Base-by-base conservation (phyloP, 2,329 filamentous ascomycete species). In the Thielaviopsis euricoi region DNA sequence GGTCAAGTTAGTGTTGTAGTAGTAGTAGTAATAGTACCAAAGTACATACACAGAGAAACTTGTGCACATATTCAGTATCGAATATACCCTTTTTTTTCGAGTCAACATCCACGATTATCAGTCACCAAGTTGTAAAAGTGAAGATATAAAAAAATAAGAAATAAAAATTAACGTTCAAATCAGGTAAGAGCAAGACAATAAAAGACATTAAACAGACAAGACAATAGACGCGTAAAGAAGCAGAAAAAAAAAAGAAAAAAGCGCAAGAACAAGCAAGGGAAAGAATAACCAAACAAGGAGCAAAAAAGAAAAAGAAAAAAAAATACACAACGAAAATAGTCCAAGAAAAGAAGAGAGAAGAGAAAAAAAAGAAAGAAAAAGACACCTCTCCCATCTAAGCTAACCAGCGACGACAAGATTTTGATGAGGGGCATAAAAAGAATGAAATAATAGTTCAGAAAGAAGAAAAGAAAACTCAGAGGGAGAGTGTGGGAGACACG, bases 181-280 rank as follows among this genome's bases (percentile, higher is more conserved):
- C 13, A 51, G 23, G 21, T 23, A 51, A 51, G 21, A 51, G 17
- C 21, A 22, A 51, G 29, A 33, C 4, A 33, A 33, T 6, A 51
- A 51, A 10, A 22, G 5, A 25, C 21, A 25, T 51, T 51, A 51
- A 51, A 22, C 48, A 22, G 12, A 51, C 5, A 25, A 51, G 9
- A 51, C n/a, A 51, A 25, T 50, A 22, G 13, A 15, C 22, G 13
- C 19, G 48, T 49, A 10, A 51, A 37, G 23, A 56, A 17, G 15
- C 10, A 51, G 26, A 19, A 49, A 17, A n/a, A 13, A 29, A 56
- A n/a, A 22, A 10, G 10, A 40, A 40, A 91, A 61, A 96, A 83
- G 64, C 54, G 12, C 21, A 26, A 55, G 40, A 57, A 56, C 37
- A 56, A 40, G 43, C 19, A 48, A 52, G 7, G 43, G 60, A 49